phyloP scores from a whole-genome alignment of 2,329 filamentous ascomycete species.

The Periconia sp. region DNA sequence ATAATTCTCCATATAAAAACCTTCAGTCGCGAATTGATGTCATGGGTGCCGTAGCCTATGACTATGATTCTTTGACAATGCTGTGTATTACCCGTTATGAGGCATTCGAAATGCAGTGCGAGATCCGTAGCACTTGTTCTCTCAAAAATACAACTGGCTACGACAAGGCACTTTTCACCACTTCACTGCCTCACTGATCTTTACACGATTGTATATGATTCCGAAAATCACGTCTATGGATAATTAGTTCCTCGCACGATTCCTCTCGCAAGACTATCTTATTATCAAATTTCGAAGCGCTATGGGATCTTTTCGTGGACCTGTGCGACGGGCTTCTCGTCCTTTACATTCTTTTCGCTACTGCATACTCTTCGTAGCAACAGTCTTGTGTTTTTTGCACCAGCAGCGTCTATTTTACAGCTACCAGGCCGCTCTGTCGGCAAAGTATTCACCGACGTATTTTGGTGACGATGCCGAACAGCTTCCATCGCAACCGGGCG shows the following conservation, averaged over 20 bases:
- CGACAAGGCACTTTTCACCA: neutral
- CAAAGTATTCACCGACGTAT: conserved; percentile 23
- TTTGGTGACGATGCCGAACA: conserved; percentile 7
- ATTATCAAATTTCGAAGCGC: neutral
- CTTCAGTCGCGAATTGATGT: neutral
- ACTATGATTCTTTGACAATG: neutral
- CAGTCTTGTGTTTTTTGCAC: conserved; percentile 16
- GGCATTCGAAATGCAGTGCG: neutral
- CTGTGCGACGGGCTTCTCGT: neutral
- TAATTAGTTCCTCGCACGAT: neutral
- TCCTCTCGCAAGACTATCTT: neutral
- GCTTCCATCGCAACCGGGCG: neutral
- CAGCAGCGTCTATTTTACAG: conserved; percentile 21
- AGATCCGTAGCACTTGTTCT: neutral
- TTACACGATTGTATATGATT: neutral
- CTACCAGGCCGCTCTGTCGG: conserved; percentile 19
- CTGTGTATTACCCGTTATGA: neutral
- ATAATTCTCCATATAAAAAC: neutral
- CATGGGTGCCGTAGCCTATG: neutral
- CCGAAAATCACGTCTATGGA: neutral
- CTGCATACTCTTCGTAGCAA: conserved; percentile 15
- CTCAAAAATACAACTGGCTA: neutral
- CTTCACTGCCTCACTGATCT: neutral
- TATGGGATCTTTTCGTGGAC: neutral
- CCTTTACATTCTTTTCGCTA: conserved; percentile 3